A percentile compares a stretch with the other conserved stretches of the same genome.
phyloP scores from a whole-genome alignment of 352 stramenopile species.

The Thraustochytrium aureum region DNA sequence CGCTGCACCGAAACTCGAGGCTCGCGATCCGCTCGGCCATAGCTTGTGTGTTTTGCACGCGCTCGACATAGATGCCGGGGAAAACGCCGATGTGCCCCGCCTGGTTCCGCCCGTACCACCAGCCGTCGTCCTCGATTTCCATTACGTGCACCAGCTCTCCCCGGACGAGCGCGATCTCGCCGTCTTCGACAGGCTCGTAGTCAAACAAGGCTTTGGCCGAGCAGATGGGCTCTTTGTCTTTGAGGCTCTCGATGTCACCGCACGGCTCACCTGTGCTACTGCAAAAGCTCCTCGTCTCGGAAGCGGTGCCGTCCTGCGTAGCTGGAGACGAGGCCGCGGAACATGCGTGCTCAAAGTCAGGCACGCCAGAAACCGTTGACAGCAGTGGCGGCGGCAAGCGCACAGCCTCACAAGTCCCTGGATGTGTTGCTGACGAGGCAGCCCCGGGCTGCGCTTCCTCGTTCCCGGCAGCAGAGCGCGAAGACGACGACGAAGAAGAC shows the following conservation, averaged over 20 bases:
- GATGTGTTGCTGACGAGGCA: not conserved
- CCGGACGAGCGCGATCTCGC: constrained; percentile 27
- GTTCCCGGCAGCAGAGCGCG: not conserved
- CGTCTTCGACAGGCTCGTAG: constrained; percentile 48
- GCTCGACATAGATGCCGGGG: constrained; percentile 36
- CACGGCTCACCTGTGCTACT: not conserved
- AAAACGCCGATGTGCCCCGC: constrained; percentile 29
- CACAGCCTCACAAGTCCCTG: too few species aligned
- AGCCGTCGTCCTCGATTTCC: constrained; percentile 49
- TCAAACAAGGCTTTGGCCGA: constrained; percentile 28
- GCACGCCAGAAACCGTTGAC: not conserved
- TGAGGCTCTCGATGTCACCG: not conserved
- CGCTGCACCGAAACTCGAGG: too few species aligned
- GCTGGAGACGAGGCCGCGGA: not conserved
- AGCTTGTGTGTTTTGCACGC: too few species aligned
- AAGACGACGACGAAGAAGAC: not conserved
- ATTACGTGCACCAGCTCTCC: constrained; percentile 34
- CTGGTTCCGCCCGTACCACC: constrained; percentile 16
- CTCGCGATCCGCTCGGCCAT: too few species aligned
- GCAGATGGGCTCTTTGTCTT: not conserved
- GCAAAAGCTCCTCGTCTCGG: not conserved
- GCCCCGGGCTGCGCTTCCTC: not conserved
- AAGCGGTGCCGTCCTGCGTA: not conserved
- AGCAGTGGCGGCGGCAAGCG: not conserved
- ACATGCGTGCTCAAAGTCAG: not conserved